Evolutionary conservation across 1,284 basidiomycete genomes (phyloP), one percentile per base, ranked within the genome.

Genomic region (Coniferiporia weirii): DNA sequence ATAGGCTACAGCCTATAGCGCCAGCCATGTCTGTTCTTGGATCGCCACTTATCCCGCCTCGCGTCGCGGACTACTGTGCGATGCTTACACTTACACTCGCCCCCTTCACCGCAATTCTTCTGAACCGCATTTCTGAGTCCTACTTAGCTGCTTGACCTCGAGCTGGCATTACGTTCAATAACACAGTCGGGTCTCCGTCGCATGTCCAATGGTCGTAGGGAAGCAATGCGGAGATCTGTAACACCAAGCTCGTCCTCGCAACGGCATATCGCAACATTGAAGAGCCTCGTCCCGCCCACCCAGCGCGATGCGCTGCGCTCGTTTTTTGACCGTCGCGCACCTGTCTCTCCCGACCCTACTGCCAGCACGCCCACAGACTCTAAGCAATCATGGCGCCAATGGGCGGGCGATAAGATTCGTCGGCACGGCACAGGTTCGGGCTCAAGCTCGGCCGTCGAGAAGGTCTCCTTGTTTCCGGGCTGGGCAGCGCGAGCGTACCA

Each of bases 321-420:
- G 60, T 61, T 61, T 48, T 63, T 64, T 61, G 68, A 59, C 53
- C 19, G 61, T 54, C 50, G 68, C 34, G 52, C 52, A 45, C 56
- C 60, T 27, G 15, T 15, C 38, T 15, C 38, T 40, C 3, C 38
- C 9, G 38, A 40, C 12, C 38, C 9, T 10, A 40, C 38, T 3
- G 38, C 38, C 3, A 40, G 38, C 38, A 15, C 15, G 15, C 8
- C 38, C 38, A 40, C 6, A 59, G 59, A 20, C 53, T 64, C 35
- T 64, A 70, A 67, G 53, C 73, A 75, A 52, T 69, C 70, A 1
- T 78, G 75, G 77, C 64, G 73, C 40, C 73, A 76, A 55, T 82
- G 80, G 79, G 77, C 78, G 4, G 73, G 74, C n/a, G 75, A 77
- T 64, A 80, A 75, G 68, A 67, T 79, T 60, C 58, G 71, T 59